Base-by-base conservation (phyloP, 2,329 filamentous ascomycete species). In the Escovopsis weberi region DNA sequence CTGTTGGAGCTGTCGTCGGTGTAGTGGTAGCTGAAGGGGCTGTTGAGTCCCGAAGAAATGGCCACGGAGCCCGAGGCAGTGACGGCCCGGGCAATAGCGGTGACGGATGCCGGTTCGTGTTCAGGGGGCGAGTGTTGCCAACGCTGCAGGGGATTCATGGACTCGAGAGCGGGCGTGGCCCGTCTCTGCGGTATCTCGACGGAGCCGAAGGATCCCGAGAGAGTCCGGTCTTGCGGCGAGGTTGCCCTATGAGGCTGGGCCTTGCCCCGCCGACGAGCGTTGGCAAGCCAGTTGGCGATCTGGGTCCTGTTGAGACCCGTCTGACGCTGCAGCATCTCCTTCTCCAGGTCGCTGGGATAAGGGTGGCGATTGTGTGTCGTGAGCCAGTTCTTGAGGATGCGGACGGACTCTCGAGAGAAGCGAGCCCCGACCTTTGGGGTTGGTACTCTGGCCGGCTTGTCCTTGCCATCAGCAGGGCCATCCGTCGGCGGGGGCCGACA, bases 251-350 rank as follows among this genome's bases (percentile, higher is more conserved):
- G 77, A 2, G 75, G 68, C 39, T 79, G 75, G 43, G 82, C 78
- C 64, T 94, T 94, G 52, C 84, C 80, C 48, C 87, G 74, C 44
- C 87, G 77, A 37, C 87, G 78, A 44, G 86, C 86, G 60, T 94
- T 94, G 45, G 87, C 87, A 38, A 94, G 75, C 87, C 87, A 94
- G 58, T 93, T 94, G 10, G 80, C 81, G 52, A 94, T 89, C 55
- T 95, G 88, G 12, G 73, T 82, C 53, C 85, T 78, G 58, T 78
- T 87, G 35, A 95, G 69, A 7, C 86, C 85, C 1, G 87, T 94
- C 52, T 82, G 74, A 38, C 74, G 71, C 59, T 86, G 82, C 26
- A 95, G 68, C 47, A 77, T 73, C 50, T 87, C 82, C 55, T 89
- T 93, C 56, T 94, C 85, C 45, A 86, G 79, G 37, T 94, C 86